phyloP scores from a whole-genome alignment of 1,284 basidiomycete genomes.

The Sanghuangporus sanghuang region DNA sequence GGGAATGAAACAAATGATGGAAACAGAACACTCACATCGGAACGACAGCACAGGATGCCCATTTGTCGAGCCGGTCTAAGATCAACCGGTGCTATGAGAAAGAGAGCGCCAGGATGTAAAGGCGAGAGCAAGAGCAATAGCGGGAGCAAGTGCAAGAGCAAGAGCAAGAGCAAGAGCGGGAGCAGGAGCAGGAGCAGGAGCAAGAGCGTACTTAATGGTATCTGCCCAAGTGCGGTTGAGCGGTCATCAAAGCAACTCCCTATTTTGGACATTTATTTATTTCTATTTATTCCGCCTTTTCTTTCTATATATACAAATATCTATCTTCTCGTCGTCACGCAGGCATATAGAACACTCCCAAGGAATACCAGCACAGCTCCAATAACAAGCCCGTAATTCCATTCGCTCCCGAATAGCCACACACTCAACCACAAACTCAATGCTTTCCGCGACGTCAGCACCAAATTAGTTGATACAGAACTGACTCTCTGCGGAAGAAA shows the following conservation, averaged over 20 bases:
- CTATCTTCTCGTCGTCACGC: neutral
- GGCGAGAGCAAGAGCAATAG: neutral
- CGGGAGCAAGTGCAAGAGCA: neutral
- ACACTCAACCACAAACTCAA: constrained; percentile 68
- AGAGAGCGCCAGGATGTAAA: neutral
- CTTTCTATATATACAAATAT: too few species aligned
- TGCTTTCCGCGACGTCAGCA: constrained; percentile 66
- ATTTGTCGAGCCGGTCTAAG: constrained; percentile 34
- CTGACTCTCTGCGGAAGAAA: constrained; percentile 50
- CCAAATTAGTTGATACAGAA: constrained; percentile 68
- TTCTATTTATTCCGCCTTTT: neutral
- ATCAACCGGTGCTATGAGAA: neutral
- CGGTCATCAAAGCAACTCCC: neutral
- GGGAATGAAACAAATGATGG: constrained; percentile 2
- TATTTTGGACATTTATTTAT: neutral
- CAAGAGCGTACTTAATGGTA: neutral
- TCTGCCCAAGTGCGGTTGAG: neutral
- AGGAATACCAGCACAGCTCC: constrained; percentile 64
- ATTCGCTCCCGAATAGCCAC: constrained; percentile 69
- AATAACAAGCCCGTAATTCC: constrained; percentile 53
- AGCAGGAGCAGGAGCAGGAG: too few species aligned
- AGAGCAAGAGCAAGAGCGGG: too few species aligned
- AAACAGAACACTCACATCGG: constrained; percentile 46
- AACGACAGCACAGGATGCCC: constrained; percentile 82
- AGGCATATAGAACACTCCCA: constrained; percentile 50